Conservation (phyloP, 2,329 filamentous ascomycete species). For the Botrytis medusae region DNA sequence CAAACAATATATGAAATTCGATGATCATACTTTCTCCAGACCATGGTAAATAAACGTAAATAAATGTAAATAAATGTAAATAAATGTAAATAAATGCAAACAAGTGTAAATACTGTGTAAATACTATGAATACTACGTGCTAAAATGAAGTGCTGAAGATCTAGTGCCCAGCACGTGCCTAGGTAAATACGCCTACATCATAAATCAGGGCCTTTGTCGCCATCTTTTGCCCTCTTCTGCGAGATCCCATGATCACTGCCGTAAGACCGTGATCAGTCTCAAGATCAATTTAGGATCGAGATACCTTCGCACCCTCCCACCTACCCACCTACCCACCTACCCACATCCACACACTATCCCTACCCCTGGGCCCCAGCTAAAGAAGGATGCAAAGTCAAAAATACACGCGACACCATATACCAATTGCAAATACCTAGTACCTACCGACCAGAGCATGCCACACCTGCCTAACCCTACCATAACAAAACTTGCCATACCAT, state of each 20-base stretch:
- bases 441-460: background rate
- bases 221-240: background rate
- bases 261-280: background rate
- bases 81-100: background rate
- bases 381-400: background rate
- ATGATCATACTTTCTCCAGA: background rate
- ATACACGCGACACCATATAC: background rate
- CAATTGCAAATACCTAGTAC: background rate
- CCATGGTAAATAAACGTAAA: background rate
- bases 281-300: background rate
- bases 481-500: too few relatives aligned
- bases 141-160: background rate
- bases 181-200: too few relatives aligned
- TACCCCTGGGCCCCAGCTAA: background rate
- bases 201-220: background rate
- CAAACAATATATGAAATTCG: background rate
- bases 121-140: background rate
- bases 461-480: too few relatives aligned
- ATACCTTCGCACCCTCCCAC: background rate
- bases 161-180: too few relatives aligned
- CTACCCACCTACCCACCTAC: background rate
- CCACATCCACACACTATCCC: background rate
- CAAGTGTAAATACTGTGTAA: background rate
- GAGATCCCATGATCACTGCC: slow-evolving; percentile 7
- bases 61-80: background rate